Percentiles rank a stretch among this genome's conserved stretches.
These are phyloP conservation scores for Chlorophyllum brunneum DNA, from an alignment of 768 basidiomycete genomes.

Conservation along the genomic window DNA sequence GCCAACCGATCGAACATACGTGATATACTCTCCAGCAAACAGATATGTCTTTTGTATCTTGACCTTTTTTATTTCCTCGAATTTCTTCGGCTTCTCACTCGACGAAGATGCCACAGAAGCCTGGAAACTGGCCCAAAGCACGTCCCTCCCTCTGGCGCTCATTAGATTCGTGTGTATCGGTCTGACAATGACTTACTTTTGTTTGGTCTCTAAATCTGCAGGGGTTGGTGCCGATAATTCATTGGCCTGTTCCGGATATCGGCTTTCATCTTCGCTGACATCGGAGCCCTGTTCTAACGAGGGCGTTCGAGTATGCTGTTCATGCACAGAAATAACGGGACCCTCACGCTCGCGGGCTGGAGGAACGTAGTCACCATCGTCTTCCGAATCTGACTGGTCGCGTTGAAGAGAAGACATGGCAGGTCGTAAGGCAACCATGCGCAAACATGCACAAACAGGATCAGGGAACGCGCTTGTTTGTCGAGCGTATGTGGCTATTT, in stretches of 20 bases:
- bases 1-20: slow-evolving; percentile 42
- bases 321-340: background rate
- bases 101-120: slow-evolving; percentile 43
- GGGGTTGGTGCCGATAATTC: slow-evolving; percentile 9
- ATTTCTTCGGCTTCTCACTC: slow-evolving; percentile 15
- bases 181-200: slow-evolving; percentile 32
- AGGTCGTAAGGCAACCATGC: background rate
- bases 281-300: slow-evolving; percentile 15
- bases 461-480: background rate
- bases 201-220: slow-evolving; percentile 37
- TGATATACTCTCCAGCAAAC: slow-evolving; percentile 74
- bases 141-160: slow-evolving; percentile 48
- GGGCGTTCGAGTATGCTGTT: background rate
- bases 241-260: background rate
- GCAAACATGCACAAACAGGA: background rate
- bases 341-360: slow-evolving; percentile 35
- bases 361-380: slow-evolving; percentile 71
- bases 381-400: slow-evolving; percentile 54
- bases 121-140: slow-evolving; percentile 68
- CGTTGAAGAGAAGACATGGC: slow-evolving; percentile 6
- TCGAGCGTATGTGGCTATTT: background rate
- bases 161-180: slow-evolving; percentile 4
- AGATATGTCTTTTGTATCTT: slow-evolving; percentile 67
- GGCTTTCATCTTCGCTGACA: slow-evolving; percentile 9
- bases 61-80: slow-evolving; percentile 38